These are phyloP conservation scores for Biscogniauxia sp. DNA, from an alignment of 2,329 filamentous ascomycete genomes.

Conservation along the genomic window DNA sequence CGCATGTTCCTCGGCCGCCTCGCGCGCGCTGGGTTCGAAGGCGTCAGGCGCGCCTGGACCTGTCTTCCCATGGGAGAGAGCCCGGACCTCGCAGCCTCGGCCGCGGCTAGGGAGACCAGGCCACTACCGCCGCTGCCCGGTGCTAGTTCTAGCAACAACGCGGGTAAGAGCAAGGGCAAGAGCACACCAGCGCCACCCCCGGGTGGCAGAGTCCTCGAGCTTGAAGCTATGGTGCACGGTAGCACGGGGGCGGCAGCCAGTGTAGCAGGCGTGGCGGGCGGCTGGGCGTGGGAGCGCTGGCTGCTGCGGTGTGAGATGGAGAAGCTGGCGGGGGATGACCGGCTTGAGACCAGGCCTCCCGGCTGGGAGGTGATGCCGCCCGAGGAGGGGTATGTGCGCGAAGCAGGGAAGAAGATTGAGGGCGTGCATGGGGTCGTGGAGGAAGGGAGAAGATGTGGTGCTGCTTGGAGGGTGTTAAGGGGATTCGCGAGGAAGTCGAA, in stretches of 20 bases:
- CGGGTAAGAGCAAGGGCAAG: conserved; percentile 26
- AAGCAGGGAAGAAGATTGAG: conserved; percentile 59
- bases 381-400: conserved; percentile 50
- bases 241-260: conserved; percentile 70
- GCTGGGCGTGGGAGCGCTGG: conserved; percentile 97
- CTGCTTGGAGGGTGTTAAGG: conserved; percentile 60
- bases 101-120: conserved; percentile 19
- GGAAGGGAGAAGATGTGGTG: conserved; percentile 58
- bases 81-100: conserved; percentile 30
- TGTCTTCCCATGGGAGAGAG: conserved; percentile 77
- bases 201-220: conserved; percentile 42
- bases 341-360: conserved; percentile 33
- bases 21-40: conserved; percentile 71
- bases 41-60: conserved; percentile 82
- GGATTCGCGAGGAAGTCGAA: conserved; percentile 64
- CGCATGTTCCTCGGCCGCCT: conserved; percentile 77
- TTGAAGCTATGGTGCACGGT: conserved; percentile 64
- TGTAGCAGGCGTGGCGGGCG: conserved; percentile 77
- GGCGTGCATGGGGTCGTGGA: conserved; percentile 61
- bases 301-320: conserved; percentile 84
- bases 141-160: conserved; percentile 8
- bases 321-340: conserved; percentile 66
- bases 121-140: conserved; percentile 29
- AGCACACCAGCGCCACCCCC: conserved; percentile 10
- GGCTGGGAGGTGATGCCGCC: conserved; percentile 33